A percentile compares a stretch with the other conserved stretches of the same genome.
Evolutionary conservation across 2,329 filamentous ascomycete species (phyloP).

Genomic region (Lecanosticta acicola): DNA sequence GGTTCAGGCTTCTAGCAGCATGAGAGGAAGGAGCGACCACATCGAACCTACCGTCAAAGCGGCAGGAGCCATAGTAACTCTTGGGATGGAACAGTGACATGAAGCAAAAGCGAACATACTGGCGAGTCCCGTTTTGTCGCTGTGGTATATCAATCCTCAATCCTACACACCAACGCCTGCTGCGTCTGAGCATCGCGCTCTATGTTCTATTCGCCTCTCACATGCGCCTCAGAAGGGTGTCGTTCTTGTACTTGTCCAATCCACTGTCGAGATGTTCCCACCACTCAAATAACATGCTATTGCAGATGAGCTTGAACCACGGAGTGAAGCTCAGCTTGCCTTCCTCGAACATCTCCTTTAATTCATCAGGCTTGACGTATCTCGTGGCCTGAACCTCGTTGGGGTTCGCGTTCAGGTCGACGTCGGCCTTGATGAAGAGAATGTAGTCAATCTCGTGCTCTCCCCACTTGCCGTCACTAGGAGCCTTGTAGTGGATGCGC

Average conservation of each 20-base stretch:
- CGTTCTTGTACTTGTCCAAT: constrained; percentile 78
- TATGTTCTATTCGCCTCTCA: background rate
- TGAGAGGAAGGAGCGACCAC: background rate
- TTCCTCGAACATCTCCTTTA: constrained; percentile 81
- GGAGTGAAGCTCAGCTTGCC: constrained; percentile 81
- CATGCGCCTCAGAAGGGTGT: constrained; percentile 87
- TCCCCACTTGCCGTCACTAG: constrained; percentile 96
- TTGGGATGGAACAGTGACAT: no score
- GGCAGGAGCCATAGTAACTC: no score
- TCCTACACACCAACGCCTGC: constrained; percentile 5
- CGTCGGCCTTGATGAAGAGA: constrained; percentile 91
- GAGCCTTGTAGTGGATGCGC: constrained; percentile 95
- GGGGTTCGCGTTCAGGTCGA: constrained; percentile 71
- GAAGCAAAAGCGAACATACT: background rate
- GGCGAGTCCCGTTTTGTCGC: background rate
- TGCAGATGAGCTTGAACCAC: constrained; percentile 99
- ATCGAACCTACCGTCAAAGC: no score
- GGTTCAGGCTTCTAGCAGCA: background rate
- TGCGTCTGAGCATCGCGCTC: background rate
- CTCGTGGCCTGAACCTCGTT: constrained; percentile 85
- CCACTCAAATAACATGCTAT: constrained; percentile 97
- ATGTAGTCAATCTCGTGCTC: constrained; percentile 99
- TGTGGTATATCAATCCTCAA: constrained; percentile 17
- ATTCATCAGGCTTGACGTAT: constrained; percentile 75
- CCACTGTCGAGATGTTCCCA: constrained; percentile 79